Evolutionary conservation across 2,329 filamentous ascomycete genomes (phyloP).

Genomic region (Alternaria incomplexa): DNA sequence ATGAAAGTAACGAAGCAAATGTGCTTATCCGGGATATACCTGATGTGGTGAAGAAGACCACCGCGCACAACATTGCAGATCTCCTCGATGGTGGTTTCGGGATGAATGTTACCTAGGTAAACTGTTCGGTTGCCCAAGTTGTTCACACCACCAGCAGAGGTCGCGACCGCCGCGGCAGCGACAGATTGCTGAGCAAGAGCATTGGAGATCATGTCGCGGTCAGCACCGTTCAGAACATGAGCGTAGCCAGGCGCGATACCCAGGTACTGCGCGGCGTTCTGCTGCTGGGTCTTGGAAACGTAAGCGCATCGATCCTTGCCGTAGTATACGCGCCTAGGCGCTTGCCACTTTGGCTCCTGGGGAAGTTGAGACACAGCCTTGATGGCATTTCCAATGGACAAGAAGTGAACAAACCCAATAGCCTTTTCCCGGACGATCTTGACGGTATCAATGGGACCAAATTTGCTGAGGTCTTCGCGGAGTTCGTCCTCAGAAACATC

Average conservation of each 20-base stretch:
- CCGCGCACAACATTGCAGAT: constrained; percentile 99
- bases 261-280: constrained; percentile 97
- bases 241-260: constrained; percentile 97
- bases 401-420: constrained; percentile 96
- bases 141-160: constrained; percentile 93
- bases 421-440: constrained; percentile 98
- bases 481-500: constrained; percentile 91
- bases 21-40: constrained; percentile 99
- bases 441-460: constrained; percentile 93
- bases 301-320: constrained; percentile 98
- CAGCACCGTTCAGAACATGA: constrained; percentile 93
- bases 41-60: constrained; percentile 94
- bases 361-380: constrained; percentile 97
- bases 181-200: constrained; percentile 97
- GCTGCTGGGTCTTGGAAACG: constrained; percentile 98
- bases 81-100: constrained; percentile 98
- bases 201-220: constrained; percentile 95
- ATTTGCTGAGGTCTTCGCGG: constrained; percentile 93
- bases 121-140: constrained; percentile 98
- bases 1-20: constrained; percentile 99
- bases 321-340: constrained; percentile 94
- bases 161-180: constrained; percentile 93
- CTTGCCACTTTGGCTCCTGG: constrained; percentile 95
- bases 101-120: constrained; percentile 97
- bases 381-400: constrained; percentile 97